Evolutionary conservation across 345 rosid genomes (phyloP).

Genomic region (Erodium maritimum): DNA sequence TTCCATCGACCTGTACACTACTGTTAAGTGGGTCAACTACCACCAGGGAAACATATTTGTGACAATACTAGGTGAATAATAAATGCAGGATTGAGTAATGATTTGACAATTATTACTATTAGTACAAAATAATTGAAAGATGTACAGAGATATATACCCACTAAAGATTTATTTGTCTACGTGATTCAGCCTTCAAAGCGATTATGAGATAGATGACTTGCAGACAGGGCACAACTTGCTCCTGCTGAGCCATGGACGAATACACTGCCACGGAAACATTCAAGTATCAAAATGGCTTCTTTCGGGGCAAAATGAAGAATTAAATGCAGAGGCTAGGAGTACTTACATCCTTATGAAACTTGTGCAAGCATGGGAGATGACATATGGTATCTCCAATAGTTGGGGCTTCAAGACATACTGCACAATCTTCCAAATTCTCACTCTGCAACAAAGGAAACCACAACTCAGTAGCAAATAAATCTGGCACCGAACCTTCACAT

Average conservation of each 20-base stretch:
- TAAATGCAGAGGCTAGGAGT: constrained; percentile 3
- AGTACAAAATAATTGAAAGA: too few species aligned
- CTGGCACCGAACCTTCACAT: background rate
- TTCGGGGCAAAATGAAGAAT: constrained; percentile 1
- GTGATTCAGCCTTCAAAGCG: too few species aligned
- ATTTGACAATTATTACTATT: too few species aligned
- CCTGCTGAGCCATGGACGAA: constrained; percentile 88
- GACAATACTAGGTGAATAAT: too few species aligned
- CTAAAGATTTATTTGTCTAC: too few species aligned
- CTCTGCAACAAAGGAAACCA: constrained; percentile 32
- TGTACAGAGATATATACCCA: too few species aligned
- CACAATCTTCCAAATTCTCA: constrained; percentile 52
- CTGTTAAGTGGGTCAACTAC: too few species aligned
- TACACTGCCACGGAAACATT: constrained; percentile 60
- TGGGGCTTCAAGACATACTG: constrained; percentile 76
- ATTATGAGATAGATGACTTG: constrained; percentile 60
- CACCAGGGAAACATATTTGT: too few species aligned
- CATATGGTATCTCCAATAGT: constrained; percentile 66
- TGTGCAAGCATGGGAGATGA: constrained; percentile 95
- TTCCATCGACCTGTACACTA: too few species aligned
- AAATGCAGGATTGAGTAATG: too few species aligned
- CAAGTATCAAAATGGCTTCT: too few species aligned
- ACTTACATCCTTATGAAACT: constrained; percentile 84
- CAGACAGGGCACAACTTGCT: constrained; percentile 79
- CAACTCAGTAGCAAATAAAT: constrained; percentile 2